These are phyloP conservation scores for Plasmodium gallinaceum DNA, from an alignment of 169 alveolate genomes.

Conservation along the genomic window DNA sequence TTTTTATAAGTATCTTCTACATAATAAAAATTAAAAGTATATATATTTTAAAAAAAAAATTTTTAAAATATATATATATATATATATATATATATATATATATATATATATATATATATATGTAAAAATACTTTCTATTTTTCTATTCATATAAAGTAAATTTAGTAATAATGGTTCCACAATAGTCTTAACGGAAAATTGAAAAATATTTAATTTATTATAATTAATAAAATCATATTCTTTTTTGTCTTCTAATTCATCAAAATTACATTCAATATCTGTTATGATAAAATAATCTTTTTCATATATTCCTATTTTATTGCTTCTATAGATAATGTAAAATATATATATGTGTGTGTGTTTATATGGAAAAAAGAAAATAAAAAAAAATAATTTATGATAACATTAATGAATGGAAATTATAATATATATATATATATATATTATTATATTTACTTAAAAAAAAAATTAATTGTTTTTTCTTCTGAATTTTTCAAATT, in stretches of 20 bases:
- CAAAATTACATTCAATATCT: conserved; percentile 53
- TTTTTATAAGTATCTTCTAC: conserved; percentile 27
- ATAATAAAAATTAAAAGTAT: conserved; percentile 1
- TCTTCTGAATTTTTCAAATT: conserved; percentile 49
- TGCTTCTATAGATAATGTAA: conserved; percentile 28
- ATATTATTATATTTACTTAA: conserved; percentile 33
- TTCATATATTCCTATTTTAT: conserved; percentile 51
- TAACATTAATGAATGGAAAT: background rate
- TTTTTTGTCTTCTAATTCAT: conserved; percentile 29
- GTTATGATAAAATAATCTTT: conserved; percentile 54
- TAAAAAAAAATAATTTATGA: background rate
- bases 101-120: background rate
- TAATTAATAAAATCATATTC: conserved; percentile 14
- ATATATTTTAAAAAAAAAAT: no score
- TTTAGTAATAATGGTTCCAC: conserved; percentile 68
- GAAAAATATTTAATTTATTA: conserved; percentile 42
- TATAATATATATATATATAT: background rate
- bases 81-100: background rate
- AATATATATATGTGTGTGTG: conserved; percentile 1
- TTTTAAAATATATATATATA: conserved; percentile 3
- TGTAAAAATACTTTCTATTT: conserved; percentile 21
- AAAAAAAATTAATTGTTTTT: conserved; percentile 29
- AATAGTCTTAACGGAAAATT: conserved; percentile 46
- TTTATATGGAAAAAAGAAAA: background rate
- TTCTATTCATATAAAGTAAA: conserved; percentile 40